Conservation (phyloP, 345 rosid genomes). For the Kandelia obovata region DNA sequence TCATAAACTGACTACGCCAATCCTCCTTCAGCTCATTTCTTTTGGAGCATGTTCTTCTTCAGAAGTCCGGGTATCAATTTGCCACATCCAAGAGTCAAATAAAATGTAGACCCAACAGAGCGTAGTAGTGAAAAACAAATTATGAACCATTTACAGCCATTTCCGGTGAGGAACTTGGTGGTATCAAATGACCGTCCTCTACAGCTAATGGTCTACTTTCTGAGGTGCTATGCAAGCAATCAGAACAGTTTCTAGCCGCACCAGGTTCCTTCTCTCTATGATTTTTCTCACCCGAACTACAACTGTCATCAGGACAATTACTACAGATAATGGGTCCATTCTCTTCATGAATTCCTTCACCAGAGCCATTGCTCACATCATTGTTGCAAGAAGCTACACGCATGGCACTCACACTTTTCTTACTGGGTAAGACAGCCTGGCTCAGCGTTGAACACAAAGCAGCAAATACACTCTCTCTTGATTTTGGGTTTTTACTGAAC, state of each 20-base stretch:
- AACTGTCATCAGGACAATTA: constrained; percentile 28
- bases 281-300: constrained; percentile 48
- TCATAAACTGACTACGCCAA: constrained; percentile 2
- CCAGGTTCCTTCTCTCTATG: constrained; percentile 41
- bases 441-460: constrained; percentile 82
- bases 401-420: constrained; percentile 40
- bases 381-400: constrained; percentile 22
- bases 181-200: constrained; percentile 61
- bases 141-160: constrained; percentile 94
- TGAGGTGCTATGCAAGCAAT: constrained; percentile 40
- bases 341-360: constrained; percentile 31
- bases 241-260: constrained; percentile 50
- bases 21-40: constrained; percentile 6
- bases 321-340: constrained; percentile 34
- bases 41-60: constrained; percentile 8
- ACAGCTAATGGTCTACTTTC: constrained; percentile 52
- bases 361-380: constrained; percentile 36
- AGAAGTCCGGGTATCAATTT: constrained; percentile 9
- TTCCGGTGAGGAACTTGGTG: constrained; percentile 79
- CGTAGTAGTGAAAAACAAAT: constrained; percentile 14
- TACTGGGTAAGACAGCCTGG: constrained; percentile 79
- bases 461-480: constrained; percentile 67
- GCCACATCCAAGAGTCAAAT: constrained; percentile 17
- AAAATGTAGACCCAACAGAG: constrained; percentile 14
- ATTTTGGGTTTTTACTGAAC: constrained; percentile 51